Evolutionary conservation across 1,284 basidiomycete genomes (phyloP).

Genomic region (Rugosomyces carneus): DNA sequence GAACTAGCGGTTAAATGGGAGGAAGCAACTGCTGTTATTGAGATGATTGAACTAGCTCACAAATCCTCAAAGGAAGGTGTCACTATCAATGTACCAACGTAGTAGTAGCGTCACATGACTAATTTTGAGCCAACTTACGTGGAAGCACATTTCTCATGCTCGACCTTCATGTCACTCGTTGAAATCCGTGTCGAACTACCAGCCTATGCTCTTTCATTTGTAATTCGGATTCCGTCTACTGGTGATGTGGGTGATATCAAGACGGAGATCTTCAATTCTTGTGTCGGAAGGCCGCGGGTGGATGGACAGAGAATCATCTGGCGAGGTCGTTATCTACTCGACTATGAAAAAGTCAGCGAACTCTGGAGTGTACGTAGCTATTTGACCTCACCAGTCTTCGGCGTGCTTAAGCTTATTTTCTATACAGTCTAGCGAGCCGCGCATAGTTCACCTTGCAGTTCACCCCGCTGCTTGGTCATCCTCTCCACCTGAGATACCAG

Average conservation of each 20-base stretch:
- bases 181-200: constrained; percentile 67
- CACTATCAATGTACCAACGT: constrained; percentile 28
- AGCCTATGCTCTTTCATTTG: constrained; percentile 62
- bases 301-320: constrained; percentile 72
- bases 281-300: constrained; percentile 58
- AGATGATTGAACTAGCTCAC: constrained; percentile 69
- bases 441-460: constrained; percentile 67
- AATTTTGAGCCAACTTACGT: constrained; percentile 18
- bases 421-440: constrained; percentile 49
- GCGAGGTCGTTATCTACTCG: constrained; percentile 59
- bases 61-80: constrained; percentile 54
- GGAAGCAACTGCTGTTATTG: constrained; percentile 62
- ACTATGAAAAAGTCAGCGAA: constrained; percentile 58
- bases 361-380: constrained; percentile 58
- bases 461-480: constrained; percentile 68
- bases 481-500: constrained; percentile 33
- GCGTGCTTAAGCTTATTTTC: constrained; percentile 16
- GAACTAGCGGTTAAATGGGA: constrained; percentile 62
- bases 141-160: constrained; percentile 15
- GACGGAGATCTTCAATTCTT: constrained; percentile 52
- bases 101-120: constrained; percentile 23
- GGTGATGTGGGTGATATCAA: constrained; percentile 61
- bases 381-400: constrained; percentile 7
- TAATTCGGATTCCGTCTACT: constrained; percentile 41
- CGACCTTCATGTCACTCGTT: constrained; percentile 34